These are phyloP conservation scores for Ophiostoma triangulosporum DNA, from an alignment of 2,329 filamentous ascomycete species.

Conservation along the genomic window DNA sequence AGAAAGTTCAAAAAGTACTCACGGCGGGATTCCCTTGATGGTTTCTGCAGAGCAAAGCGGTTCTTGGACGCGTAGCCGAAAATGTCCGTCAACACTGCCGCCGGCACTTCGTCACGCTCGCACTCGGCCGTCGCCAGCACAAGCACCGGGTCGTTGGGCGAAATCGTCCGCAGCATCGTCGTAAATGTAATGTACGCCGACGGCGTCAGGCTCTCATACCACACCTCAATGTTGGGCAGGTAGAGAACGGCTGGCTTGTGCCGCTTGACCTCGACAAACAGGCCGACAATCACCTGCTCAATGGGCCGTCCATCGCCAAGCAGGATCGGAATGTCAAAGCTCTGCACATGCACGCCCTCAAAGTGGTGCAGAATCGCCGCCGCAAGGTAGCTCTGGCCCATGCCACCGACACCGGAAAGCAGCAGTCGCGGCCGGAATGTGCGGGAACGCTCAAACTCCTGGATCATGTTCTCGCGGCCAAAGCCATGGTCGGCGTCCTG, in stretches of 20 bases:
- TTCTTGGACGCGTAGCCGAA: conserved; percentile 81
- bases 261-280: conserved; percentile 84
- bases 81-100: conserved; percentile 55
- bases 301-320: conserved; percentile 71
- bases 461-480: conserved; percentile 58
- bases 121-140: conserved; percentile 74
- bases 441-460: conserved; percentile 74
- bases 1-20: conserved; percentile 70
- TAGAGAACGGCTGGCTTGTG: conserved; percentile 95
- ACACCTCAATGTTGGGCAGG: conserved; percentile 78
- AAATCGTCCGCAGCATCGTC: conserved; percentile 65
- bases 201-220: conserved; percentile 53
- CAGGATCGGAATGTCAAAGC: conserved; percentile 80
- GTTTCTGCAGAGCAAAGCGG: conserved; percentile 54
- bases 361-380: conserved; percentile 79
- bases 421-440: conserved; percentile 82
- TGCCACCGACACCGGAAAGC: conserved; percentile 68
- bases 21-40: conserved; percentile 47
- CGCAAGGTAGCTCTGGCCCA: conserved; percentile 87
- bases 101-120: conserved; percentile 46
- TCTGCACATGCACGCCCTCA: conserved; percentile 87
- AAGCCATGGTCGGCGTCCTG: conserved; percentile 75
- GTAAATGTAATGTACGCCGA: conserved; percentile 71
- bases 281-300: conserved; percentile 78
- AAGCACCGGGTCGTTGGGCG: conserved; percentile 82